phyloP scores from a whole-genome alignment of 164 flowering plant species.

The Vitis riparia region DNA sequence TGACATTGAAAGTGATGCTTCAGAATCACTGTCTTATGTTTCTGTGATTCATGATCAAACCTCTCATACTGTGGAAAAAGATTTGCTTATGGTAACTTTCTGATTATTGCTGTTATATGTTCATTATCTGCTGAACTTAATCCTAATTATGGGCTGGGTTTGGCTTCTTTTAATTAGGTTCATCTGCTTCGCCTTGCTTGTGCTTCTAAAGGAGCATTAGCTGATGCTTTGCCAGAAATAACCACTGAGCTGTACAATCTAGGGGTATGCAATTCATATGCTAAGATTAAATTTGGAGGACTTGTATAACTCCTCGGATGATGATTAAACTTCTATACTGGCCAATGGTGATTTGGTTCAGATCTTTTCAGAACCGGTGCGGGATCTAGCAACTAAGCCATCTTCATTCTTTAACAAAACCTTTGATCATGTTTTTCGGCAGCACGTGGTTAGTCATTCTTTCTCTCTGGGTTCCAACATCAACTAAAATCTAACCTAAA shows the following conservation, averaged over 20 bases:
- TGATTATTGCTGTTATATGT: conserved; percentile 1
- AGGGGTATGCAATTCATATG: conserved; percentile 51
- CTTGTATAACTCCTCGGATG: not conserved
- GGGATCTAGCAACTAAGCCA: conserved; percentile 65
- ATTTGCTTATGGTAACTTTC: conserved; percentile 70
- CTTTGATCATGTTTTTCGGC: conserved; percentile 61
- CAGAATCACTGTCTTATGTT: conserved; percentile 37
- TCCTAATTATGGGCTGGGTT: not conserved
- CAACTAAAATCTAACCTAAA: not conserved
- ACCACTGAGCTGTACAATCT: conserved; percentile 63
- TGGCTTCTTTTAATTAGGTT: conserved; percentile 42
- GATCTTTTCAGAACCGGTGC: conserved; percentile 68
- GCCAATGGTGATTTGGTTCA: conserved; percentile 31
- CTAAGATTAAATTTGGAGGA: not conserved
- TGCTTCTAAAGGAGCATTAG: conserved; percentile 66
- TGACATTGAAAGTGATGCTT: conserved; percentile 23
- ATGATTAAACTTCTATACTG: conserved; percentile 4
- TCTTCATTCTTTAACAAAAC: conserved; percentile 53
- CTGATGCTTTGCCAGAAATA: conserved; percentile 68
- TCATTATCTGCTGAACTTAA: conserved; percentile 4
- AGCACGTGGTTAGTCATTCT: conserved; percentile 53
- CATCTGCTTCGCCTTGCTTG: conserved; percentile 97
- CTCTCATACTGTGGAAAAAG: conserved; percentile 47
- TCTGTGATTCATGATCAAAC: conserved; percentile 38
- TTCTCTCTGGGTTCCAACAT: not conserved